These are phyloP conservation scores for Fragaria vesca DNA, from an alignment of 306 rosid genomes.

Conservation along the genomic window DNA sequence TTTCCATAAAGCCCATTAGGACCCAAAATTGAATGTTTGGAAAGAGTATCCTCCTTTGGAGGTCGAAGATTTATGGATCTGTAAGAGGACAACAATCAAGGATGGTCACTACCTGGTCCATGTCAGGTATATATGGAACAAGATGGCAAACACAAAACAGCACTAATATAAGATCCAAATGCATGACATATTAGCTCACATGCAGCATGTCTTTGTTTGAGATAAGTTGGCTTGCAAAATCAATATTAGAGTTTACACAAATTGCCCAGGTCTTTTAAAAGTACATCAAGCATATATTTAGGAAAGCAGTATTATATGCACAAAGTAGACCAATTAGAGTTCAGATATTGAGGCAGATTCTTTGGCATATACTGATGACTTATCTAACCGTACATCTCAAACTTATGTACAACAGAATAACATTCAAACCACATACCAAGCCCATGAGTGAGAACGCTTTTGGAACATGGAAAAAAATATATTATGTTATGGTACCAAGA, in stretches of 20 bases:
- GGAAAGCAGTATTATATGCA: neutral
- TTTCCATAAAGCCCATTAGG: slow-evolving; percentile 78
- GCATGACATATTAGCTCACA: slow-evolving; percentile 2
- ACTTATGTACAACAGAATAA: neutral
- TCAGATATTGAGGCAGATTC: neutral
- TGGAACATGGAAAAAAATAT: neutral
- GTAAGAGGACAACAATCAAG: slow-evolving; percentile 31
- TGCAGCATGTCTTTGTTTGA: neutral
- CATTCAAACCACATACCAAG: neutral
- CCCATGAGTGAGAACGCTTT: neutral
- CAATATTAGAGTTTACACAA: neutral
- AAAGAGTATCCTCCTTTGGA: slow-evolving; percentile 80
- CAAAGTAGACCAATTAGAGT: neutral
- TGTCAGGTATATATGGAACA: neutral
- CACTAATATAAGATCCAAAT: neutral
- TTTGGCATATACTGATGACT: neutral
- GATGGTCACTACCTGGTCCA: slow-evolving; percentile 2
- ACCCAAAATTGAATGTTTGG: slow-evolving; percentile 89
- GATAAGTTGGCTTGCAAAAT: neutral
- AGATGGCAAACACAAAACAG: neutral
- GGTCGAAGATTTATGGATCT: slow-evolving; percentile 62
- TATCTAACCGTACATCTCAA: neutral
- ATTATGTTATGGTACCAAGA: neutral
- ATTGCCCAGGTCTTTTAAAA: neutral
- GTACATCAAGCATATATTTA: neutral